phyloP scores from a whole-genome alignment of 1,284 basidiomycete genomes.

The Hemileccinum hortonii region DNA sequence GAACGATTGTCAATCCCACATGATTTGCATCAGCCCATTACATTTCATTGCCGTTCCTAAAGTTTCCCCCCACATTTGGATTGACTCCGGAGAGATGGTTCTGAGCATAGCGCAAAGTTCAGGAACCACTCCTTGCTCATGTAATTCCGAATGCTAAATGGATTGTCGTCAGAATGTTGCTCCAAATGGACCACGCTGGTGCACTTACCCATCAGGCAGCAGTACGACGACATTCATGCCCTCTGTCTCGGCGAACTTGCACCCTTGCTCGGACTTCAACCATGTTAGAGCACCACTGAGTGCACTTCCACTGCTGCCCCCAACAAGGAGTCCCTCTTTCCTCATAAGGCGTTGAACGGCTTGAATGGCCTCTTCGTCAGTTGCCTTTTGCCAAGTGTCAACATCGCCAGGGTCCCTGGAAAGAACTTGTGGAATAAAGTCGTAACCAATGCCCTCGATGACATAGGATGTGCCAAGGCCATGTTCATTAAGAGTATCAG shows the following conservation, averaged over 20 bases:
- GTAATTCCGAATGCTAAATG: constrained; percentile 83
- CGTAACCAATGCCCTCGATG: constrained; percentile 94
- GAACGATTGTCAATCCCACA: no score
- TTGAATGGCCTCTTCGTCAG: constrained; percentile 79
- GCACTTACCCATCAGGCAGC: constrained; percentile 81
- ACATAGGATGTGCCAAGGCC: constrained; percentile 62
- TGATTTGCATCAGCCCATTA: background rate
- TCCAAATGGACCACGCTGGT: background rate
- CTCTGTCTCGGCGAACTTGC: constrained; percentile 62
- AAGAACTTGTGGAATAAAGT: constrained; percentile 86
- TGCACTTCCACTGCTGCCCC: constrained; percentile 88
- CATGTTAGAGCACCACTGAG: constrained; percentile 78
- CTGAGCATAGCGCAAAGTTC: constrained; percentile 56
- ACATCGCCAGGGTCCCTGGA: constrained; percentile 54
- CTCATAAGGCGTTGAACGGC: constrained; percentile 81
- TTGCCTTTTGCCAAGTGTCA: constrained; percentile 84
- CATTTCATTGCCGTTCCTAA: constrained; percentile 8
- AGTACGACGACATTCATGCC: constrained; percentile 88
- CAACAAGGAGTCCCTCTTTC: constrained; percentile 85
- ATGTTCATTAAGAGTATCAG: constrained; percentile 60
- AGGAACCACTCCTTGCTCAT: constrained; percentile 92
- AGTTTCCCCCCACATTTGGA: background rate
- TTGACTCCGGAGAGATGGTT: constrained; percentile 50
- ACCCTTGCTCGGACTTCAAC: constrained; percentile 71
- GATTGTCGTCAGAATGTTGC: background rate